These are phyloP conservation scores for Colletotrichum destructivum DNA, from an alignment of 2,329 filamentous ascomycete genomes.

Conservation along the genomic window DNA sequence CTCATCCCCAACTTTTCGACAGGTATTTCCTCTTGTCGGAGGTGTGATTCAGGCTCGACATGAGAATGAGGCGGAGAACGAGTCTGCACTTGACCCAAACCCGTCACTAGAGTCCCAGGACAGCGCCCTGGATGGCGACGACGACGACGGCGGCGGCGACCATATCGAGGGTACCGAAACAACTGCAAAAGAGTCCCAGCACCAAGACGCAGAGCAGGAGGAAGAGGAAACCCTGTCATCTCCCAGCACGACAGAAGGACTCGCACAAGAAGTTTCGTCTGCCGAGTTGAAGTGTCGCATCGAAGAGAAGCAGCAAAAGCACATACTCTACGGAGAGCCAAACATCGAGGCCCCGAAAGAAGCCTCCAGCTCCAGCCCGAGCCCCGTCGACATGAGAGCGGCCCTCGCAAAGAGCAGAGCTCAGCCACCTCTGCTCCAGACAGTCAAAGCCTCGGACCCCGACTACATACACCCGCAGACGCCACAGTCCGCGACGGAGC, in stretches of 20 bases:
- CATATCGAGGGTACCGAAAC: background rate
- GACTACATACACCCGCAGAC: background rate
- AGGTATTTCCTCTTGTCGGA: background rate
- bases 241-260: background rate
- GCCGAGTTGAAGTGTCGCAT: background rate
- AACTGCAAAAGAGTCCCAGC: background rate
- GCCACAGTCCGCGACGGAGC: background rate
- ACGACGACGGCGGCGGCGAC: too few species aligned
- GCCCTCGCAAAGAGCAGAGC: background rate
- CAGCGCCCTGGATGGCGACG: background rate
- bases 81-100: background rate
- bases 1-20: background rate
- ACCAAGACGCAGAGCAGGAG: background rate
- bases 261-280: background rate
- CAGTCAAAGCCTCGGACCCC: background rate
- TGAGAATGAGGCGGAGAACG: background rate
- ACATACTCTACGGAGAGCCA: background rate
- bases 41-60: background rate
- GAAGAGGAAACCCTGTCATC: background rate
- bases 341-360: background rate
- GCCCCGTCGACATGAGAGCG: background rate
- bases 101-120: background rate
- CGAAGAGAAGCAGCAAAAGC: too few species aligned
- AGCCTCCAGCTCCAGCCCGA: background rate
- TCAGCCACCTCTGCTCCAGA: background rate